These are phyloP conservation scores for Fusarium clavum DNA, from an alignment of 2,329 filamentous ascomycete species.

Conservation along the genomic window DNA sequence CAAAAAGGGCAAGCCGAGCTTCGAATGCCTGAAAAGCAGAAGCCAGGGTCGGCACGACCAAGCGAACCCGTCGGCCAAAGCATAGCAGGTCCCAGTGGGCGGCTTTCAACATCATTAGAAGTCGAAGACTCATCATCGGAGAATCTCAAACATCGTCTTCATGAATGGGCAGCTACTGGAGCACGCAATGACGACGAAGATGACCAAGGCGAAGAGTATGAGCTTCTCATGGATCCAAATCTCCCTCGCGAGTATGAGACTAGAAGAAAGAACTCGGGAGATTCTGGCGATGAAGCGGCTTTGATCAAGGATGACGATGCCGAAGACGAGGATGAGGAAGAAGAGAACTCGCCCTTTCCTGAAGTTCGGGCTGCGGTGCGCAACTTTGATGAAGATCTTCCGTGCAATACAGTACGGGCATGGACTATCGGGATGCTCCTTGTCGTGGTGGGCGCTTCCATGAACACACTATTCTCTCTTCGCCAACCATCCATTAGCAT, in stretches of 20 bases:
- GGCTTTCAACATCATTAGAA: slow-evolving; percentile 47
- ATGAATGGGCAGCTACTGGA: slow-evolving; percentile 57
- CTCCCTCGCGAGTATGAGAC: slow-evolving; percentile 59
- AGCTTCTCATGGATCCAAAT: slow-evolving; percentile 67
- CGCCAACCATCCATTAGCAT: slow-evolving; percentile 71
- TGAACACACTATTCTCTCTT: slow-evolving; percentile 73
- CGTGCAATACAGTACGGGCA: slow-evolving; percentile 73
- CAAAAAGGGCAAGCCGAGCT: neutral
- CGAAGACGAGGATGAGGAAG: slow-evolving; percentile 54
- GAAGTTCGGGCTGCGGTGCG: slow-evolving; percentile 73
- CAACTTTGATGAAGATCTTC: slow-evolving; percentile 73
- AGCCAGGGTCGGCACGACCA: slow-evolving; percentile 12
- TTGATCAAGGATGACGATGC: slow-evolving; percentile 46
- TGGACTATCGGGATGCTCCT: slow-evolving; percentile 72
- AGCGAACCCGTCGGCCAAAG: slow-evolving; percentile 43
- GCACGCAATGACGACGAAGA: slow-evolving; percentile 56
- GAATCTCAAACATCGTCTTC: slow-evolving; percentile 50
- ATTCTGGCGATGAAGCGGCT: slow-evolving; percentile 41
- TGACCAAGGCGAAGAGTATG: slow-evolving; percentile 64
- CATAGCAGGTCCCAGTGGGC: slow-evolving; percentile 41
- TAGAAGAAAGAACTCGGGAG: slow-evolving; percentile 41
- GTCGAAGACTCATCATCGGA: slow-evolving; percentile 38
- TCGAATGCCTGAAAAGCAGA: slow-evolving; percentile 16
- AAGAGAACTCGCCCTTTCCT: slow-evolving; percentile 68
- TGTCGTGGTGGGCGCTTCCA: slow-evolving; percentile 67